Percentiles rank a stretch among this genome's conserved stretches.
These are phyloP conservation scores for Alternaria hordeiaustralica DNA, from an alignment of 2,329 filamentous ascomycete genomes.

Conservation along the genomic window DNA sequence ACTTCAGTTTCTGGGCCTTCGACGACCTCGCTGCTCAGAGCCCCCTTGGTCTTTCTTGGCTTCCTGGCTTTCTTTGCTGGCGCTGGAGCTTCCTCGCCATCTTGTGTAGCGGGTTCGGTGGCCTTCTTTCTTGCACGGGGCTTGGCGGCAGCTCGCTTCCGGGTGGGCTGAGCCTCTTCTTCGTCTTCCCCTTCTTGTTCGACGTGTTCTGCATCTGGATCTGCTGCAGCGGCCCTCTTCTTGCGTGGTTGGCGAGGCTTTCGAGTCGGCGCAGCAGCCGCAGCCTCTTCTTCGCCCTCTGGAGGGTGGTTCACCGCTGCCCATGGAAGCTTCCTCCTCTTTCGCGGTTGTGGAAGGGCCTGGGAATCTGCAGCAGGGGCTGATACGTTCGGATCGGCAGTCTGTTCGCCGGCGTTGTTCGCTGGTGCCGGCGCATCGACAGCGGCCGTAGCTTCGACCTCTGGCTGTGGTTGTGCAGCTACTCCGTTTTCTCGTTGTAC, in stretches of 20 bases:
- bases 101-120: conserved; percentile 12
- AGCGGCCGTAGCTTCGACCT: neutral
- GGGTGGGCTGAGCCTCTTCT: conserved; percentile 17
- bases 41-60: conserved; percentile 34
- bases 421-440: neutral
- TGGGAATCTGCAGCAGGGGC: neutral
- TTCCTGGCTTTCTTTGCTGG: conserved; percentile 38
- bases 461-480: neutral
- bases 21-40: conserved; percentile 5
- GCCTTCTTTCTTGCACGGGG: conserved; percentile 26
- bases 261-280: conserved; percentile 11
- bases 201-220: conserved; percentile 9
- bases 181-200: conserved; percentile 18
- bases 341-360: conserved; percentile 11
- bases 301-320: conserved; percentile 37
- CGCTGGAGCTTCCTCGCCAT: conserved; percentile 16
- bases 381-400: neutral
- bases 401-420: neutral
- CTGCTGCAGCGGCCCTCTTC: conserved; percentile 7
- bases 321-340: conserved; percentile 30
- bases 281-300: conserved; percentile 17
- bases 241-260: conserved; percentile 21
- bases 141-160: conserved; percentile 20
- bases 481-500: neutral
- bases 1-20: conserved; percentile 17